These are phyloP conservation scores for Shiraia bambusicola DNA, from an alignment of 2,329 filamentous ascomycete genomes.

Conservation along the genomic window DNA sequence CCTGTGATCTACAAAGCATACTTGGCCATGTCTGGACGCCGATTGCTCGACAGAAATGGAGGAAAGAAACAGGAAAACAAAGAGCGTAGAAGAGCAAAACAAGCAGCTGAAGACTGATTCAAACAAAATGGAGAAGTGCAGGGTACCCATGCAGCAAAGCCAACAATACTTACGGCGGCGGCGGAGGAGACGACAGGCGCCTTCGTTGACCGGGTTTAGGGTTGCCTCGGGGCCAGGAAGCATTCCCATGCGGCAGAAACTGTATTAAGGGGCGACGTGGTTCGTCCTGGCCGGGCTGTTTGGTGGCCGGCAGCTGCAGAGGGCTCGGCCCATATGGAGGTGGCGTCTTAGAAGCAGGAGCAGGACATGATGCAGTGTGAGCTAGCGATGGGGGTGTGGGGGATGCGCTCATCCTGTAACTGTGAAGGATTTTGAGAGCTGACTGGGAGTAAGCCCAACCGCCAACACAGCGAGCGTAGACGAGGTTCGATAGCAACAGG, in stretches of 20 bases:
- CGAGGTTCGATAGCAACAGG: conserved; percentile 14
- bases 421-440: conserved; percentile 15
- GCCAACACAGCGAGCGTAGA: conserved; percentile 20
- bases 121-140: background rate
- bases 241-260: conserved; percentile 39
- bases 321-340: conserved; percentile 25
- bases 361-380: conserved; percentile 31
- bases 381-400: conserved; percentile 29
- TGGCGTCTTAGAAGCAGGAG: conserved; percentile 22
- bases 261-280: conserved; percentile 43
- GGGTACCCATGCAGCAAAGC: conserved; percentile 2
- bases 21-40: conserved; percentile 24
- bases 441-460: conserved; percentile 19
- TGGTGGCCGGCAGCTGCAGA: conserved; percentile 24
- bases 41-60: conserved; percentile 1
- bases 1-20: conserved; percentile 24
- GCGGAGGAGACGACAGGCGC: conserved; percentile 45
- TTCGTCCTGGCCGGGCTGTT: conserved; percentile 26
- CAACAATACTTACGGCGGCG: conserved; percentile 45
- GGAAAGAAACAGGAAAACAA: conserved; percentile 2
- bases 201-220: conserved; percentile 38
- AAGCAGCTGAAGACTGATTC: conserved; percentile 3
- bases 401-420: conserved; percentile 38
- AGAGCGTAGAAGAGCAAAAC: conserved; percentile 5
- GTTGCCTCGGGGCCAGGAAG: conserved; percentile 33